phyloP scores from a whole-genome alignment of 192 early-diverging fungal species.

The Linnemannia schmuckeri region DNA sequence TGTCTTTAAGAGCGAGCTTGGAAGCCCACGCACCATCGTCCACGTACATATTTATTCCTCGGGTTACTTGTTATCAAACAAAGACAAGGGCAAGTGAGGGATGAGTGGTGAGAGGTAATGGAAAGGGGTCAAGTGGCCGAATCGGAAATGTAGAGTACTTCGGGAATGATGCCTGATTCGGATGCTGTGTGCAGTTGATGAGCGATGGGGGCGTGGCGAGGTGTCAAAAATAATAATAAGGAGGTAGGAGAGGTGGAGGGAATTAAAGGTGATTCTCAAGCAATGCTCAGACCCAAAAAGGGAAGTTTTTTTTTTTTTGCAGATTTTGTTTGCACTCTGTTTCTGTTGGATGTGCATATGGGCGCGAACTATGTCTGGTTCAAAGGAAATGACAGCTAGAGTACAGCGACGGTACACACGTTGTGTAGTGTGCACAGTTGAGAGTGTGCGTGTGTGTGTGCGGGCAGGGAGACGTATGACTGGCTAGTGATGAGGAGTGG shows the following conservation, averaged over 20 bases:
- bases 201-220: background rate
- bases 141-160: background rate
- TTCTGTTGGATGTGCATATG: too few species aligned
- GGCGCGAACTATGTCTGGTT: too few species aligned
- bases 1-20: conserved; percentile 39
- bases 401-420: too few species aligned
- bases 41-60: conserved; percentile 24
- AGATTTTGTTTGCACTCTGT: too few species aligned
- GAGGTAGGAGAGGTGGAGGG: background rate
- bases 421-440: too few species aligned
- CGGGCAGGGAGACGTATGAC: too few species aligned
- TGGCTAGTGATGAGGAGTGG: too few species aligned
- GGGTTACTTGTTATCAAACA: background rate
- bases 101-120: background rate
- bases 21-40: conserved; percentile 54
- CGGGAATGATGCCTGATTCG: conserved; percentile 1
- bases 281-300: too few species aligned
- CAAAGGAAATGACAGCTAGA: too few species aligned
- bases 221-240: background rate
- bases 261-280: background rate
- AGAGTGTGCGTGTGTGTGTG: too few species aligned
- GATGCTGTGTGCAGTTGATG: background rate
- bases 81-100: background rate
- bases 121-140: background rate
- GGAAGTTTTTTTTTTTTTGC: too few species aligned